phyloP scores from a whole-genome alignment of 352 stramenopile species.

The Globisporangium spinosum region DNA sequence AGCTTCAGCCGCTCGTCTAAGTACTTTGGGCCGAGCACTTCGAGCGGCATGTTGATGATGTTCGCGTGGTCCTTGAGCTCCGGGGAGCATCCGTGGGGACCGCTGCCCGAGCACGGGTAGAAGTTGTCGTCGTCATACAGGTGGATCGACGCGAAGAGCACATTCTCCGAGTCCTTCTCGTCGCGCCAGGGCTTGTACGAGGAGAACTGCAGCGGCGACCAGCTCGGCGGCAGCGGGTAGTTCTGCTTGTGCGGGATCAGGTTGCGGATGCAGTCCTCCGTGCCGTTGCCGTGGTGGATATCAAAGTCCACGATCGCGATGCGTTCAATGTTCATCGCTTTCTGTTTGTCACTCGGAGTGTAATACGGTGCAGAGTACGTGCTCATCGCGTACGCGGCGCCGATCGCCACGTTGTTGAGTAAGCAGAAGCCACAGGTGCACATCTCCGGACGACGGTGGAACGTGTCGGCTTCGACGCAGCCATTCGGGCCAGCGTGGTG shows the following conservation, averaged over 20 bases:
- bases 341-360: conserved; percentile 17
- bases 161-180: conserved; percentile 55
- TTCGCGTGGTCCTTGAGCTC: conserved; percentile 45
- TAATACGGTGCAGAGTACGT: conserved; percentile 48
- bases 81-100: conserved; percentile 40
- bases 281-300: conserved; percentile 66
- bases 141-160: conserved; percentile 66
- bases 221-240: conserved; percentile 60
- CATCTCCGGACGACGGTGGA: conserved; percentile 50
- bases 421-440: conserved; percentile 66
- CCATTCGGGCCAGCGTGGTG: conserved; percentile 62
- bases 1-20: conserved; percentile 57
- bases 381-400: conserved; percentile 50
- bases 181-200: conserved; percentile 72
- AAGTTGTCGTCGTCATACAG: conserved; percentile 63
- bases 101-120: conserved; percentile 53
- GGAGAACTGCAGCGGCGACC: conserved; percentile 49
- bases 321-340: conserved; percentile 29
- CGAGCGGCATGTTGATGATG: conserved; percentile 54
- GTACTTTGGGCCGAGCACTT: conserved; percentile 46
- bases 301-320: conserved; percentile 70
- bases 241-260: conserved; percentile 56
- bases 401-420: conserved; percentile 70
- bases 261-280: conserved; percentile 62
- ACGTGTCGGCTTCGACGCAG: conserved; percentile 48